Evolutionary conservation across 2,329 filamentous ascomycete species (phyloP), one percentile per base, ranked within the genome.

Genomic region (Mycosphaerella sp.): DNA sequence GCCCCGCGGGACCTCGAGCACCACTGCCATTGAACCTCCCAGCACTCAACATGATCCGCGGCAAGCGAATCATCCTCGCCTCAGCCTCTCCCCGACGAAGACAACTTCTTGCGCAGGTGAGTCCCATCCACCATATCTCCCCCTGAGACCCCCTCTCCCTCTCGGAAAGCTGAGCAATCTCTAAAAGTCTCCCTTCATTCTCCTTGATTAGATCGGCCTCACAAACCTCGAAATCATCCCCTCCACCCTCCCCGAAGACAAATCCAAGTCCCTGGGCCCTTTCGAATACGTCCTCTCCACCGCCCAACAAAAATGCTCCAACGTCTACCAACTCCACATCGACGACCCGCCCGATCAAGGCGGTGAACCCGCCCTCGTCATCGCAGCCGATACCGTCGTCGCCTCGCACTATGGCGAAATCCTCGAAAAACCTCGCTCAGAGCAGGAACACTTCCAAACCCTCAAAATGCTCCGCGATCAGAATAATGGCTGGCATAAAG

Each of bases 231-330:
- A 97, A 71, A 81, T 96, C 64, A 78, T 85, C 54, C 89, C 93
- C 13, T 95, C 89, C 37, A 83, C 79, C 48, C 84, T 87, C 58
- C 85, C 87, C 46, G 93, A 98, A 73, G 79, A 97, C 73, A 80
- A 95, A 49, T 79, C 87, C 62, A 95, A 97, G 69, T 69, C 73
- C 6, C 79, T 91, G 53, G 81, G 84, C 0, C 88, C 93, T 1
- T 86, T 87, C 68, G 89, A 95, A 72, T 98, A 98, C 73, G 93
- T 96, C 16, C 77, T 90, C 12, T 82, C 84, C 51, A 98, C 93
- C 1, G 91, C 91, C 3, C 81, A 81, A 17, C 80, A 85, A 61
- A 98, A 98, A 71, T 87, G 85, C 44, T 78, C 89, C 39, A 79
- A 86, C 41, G 87, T 97, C 8, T 86, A 86, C 69, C 66, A 68